phyloP scores from a whole-genome alignment of 2,329 filamentous ascomycete genomes.

The Didymella exigua region DNA sequence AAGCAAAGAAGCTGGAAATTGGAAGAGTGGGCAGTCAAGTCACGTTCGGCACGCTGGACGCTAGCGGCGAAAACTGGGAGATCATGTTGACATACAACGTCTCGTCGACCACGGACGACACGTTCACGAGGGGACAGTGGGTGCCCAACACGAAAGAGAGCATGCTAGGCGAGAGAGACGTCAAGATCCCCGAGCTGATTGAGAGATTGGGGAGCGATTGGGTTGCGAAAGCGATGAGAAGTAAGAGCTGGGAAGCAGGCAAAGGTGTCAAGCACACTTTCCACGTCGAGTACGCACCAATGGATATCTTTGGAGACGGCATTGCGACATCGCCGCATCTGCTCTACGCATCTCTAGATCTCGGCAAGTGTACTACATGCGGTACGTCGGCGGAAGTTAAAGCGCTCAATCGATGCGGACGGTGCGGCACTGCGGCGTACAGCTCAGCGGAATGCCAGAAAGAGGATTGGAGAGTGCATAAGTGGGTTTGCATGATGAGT shows the following conservation, averaged over 20 bases:
- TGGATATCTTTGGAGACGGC: slow-evolving; percentile 35
- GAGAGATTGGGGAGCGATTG: slow-evolving; percentile 6
- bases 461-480: slow-evolving; percentile 32
- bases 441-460: slow-evolving; percentile 26
- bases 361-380: slow-evolving; percentile 24
- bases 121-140: slow-evolving; percentile 20
- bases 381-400: background rate
- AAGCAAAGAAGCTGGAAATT: slow-evolving; percentile 26
- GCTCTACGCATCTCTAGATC: slow-evolving; percentile 22
- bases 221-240: background rate
- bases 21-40: slow-evolving; percentile 30
- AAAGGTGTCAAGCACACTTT: slow-evolving; percentile 27
- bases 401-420: slow-evolving; percentile 25
- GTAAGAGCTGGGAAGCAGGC: slow-evolving; percentile 24
- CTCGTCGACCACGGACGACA: background rate
- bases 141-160: slow-evolving; percentile 28
- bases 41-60: slow-evolving; percentile 29
- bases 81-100: slow-evolving; percentile 32
- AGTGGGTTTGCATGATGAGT: slow-evolving; percentile 27
- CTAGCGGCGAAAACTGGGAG: slow-evolving; percentile 24
- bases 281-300: slow-evolving; percentile 31
- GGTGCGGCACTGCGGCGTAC: slow-evolving; percentile 33
- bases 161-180: slow-evolving; percentile 25
- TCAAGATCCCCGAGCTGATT: slow-evolving; percentile 18
- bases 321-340: slow-evolving; percentile 33